These are phyloP conservation scores for Bacidia gigantensis DNA, from an alignment of 495 filamentous ascomycete genomes.

Conservation along the genomic window DNA sequence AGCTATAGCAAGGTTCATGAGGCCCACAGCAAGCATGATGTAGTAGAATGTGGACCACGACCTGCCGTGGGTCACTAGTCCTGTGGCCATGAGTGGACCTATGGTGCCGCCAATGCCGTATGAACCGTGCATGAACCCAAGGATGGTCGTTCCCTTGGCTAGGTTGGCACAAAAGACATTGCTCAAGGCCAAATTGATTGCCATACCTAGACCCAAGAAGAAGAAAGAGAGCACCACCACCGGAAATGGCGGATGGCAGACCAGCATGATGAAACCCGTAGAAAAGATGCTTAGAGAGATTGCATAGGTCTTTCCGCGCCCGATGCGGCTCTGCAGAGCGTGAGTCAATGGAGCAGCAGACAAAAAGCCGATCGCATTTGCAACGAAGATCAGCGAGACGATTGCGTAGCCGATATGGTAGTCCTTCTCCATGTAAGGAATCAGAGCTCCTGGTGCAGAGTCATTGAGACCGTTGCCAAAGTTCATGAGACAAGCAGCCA, in stretches of 20 bases:
- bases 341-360: conserved; percentile 52
- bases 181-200: conserved; percentile 52
- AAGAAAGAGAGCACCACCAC: conserved; percentile 51
- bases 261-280: conserved; percentile 48
- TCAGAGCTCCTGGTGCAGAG: conserved; percentile 54
- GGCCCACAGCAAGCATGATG: conserved; percentile 30
- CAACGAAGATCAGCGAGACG: conserved; percentile 68
- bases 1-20: conserved; percentile 12
- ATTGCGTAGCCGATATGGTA: conserved; percentile 61
- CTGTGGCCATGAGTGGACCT: conserved; percentile 57
- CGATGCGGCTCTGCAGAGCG: conserved; percentile 36
- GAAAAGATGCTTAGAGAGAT: conserved; percentile 35
- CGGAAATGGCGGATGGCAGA: conserved; percentile 54
- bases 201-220: conserved; percentile 52
- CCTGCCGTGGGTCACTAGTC: conserved; percentile 38
- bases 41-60: conserved; percentile 49
- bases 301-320: conserved; percentile 47
- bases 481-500: conserved; percentile 29
- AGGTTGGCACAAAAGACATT: conserved; percentile 66
- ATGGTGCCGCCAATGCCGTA: conserved; percentile 65
- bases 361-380: conserved; percentile 66
- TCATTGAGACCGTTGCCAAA: conserved; percentile 49
- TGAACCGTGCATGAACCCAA: conserved; percentile 51
- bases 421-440: conserved; percentile 60
- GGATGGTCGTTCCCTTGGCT: conserved; percentile 43